These are phyloP conservation scores for Nepenthes mirabilis DNA, from an alignment of 148 eudicot genomes.

Conservation along the genomic window DNA sequence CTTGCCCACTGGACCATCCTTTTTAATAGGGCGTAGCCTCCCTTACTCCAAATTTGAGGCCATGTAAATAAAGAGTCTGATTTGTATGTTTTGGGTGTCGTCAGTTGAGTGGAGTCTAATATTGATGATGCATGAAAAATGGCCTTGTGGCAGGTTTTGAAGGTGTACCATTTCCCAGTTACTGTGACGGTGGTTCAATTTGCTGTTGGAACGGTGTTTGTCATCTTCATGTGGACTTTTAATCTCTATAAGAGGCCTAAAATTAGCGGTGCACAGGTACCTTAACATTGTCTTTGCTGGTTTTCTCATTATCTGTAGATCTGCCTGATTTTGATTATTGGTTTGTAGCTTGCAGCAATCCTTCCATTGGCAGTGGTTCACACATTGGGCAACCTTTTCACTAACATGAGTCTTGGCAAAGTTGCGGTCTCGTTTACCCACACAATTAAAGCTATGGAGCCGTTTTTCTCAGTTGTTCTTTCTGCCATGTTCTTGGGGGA, in stretches of 20 bases:
- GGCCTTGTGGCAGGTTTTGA: slow-evolving; percentile 52
- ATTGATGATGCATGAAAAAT: background rate
- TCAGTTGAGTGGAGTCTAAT: background rate
- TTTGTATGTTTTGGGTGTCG: background rate
- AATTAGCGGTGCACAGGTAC: slow-evolving; percentile 72
- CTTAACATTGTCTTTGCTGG: background rate
- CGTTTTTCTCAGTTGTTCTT: slow-evolving; percentile 87
- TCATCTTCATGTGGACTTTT: slow-evolving; percentile 66
- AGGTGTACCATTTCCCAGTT: slow-evolving; percentile 62
- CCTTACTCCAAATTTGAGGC: too few species aligned
- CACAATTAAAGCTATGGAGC: slow-evolving; percentile 98
- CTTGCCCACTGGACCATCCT: too few species aligned
- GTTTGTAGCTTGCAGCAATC: slow-evolving; percentile 62
- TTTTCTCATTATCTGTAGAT: background rate
- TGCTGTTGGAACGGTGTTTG: slow-evolving; percentile 72
- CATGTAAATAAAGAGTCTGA: too few species aligned
- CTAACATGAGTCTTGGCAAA: slow-evolving; percentile 90
- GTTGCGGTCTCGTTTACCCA: slow-evolving; percentile 95
- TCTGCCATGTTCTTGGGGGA: slow-evolving; percentile 80
- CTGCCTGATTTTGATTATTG: slow-evolving; percentile 3
- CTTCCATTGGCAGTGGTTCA: slow-evolving; percentile 83
- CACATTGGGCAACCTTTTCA: slow-evolving; percentile 83
- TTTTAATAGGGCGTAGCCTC: too few species aligned
- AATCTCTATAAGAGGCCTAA: slow-evolving; percentile 83
- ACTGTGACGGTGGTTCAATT: slow-evolving; percentile 71